Conservation (phyloP, 176 grass and related monocot genomes). For the Zoysia pacifica region DNA sequence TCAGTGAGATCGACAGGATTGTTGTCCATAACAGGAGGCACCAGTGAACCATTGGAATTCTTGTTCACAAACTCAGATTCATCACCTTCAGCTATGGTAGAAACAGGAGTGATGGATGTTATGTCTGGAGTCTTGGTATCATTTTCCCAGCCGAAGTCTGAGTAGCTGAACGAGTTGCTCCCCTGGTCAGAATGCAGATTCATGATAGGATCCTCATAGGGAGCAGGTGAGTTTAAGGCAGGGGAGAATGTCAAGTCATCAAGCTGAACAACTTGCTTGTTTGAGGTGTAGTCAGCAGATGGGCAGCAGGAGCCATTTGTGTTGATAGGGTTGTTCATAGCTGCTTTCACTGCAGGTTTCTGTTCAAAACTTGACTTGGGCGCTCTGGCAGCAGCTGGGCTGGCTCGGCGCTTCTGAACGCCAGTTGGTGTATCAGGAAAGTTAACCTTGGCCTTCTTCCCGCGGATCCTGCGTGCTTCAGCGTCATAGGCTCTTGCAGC, state of each 20-base stretch:
- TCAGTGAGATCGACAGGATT: conserved; percentile 40
- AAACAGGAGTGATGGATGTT: conserved; percentile 44
- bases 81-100: conserved; percentile 38
- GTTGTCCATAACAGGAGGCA: conserved; percentile 41
- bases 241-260: conserved; percentile 26
- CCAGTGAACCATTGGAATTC: conserved; percentile 6
- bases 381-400: conserved; percentile 31
- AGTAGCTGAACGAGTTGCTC: conserved; percentile 58
- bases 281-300: conserved; percentile 40
- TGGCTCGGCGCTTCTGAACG: conserved; percentile 41
- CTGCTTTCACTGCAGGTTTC: conserved; percentile 40
- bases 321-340: conserved; percentile 34
- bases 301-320: conserved; percentile 38
- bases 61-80: conserved; percentile 30
- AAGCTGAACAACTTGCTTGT: conserved; percentile 43
- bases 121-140: conserved; percentile 52
- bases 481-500: conserved; percentile 93
- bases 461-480: conserved; percentile 88
- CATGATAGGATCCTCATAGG: conserved; percentile 37
- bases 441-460: conserved; percentile 98
- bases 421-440: conserved; percentile 59
- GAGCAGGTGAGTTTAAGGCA: conserved; percentile 39
- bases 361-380: conserved; percentile 39
- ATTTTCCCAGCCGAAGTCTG: conserved; percentile 55
- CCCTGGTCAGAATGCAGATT: conserved; percentile 72